Conservation (phyloP, 163 green algal genomes). For the Scenedesmus sp. region DNA sequence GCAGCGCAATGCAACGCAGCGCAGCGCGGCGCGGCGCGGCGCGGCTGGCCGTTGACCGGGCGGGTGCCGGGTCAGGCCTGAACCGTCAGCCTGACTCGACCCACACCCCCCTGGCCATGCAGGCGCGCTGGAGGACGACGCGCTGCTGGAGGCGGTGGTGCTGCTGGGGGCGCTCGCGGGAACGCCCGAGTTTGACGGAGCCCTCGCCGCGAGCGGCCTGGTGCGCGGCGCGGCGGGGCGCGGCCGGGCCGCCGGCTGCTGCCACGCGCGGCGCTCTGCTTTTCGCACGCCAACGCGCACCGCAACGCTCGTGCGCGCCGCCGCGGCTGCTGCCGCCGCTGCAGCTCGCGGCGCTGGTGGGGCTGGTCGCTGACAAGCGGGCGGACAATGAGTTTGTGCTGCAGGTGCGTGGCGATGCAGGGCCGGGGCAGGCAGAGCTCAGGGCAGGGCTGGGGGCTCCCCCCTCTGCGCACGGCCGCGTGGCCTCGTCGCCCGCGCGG, state of each 20-base stretch:
- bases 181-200: not conserved
- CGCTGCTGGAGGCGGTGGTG: constrained; percentile 33
- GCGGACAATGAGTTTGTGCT: constrained; percentile 89
- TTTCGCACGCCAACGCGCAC: too few relatives aligned
- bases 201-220: constrained; percentile 16
- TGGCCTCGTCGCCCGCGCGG: too few relatives aligned
- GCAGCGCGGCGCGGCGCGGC: too few relatives aligned
- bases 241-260: not conserved
- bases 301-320: not conserved
- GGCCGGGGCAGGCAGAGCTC: constrained; percentile 46
- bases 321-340: not conserved
- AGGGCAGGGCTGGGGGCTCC: too few relatives aligned
- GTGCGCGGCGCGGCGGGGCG: not conserved
- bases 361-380: constrained; percentile 82
- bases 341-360: constrained; percentile 58
- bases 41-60: too few relatives aligned
- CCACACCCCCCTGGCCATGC: too few relatives aligned
- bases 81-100: too few relatives aligned
- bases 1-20: too few relatives aligned
- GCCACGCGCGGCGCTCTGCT: not conserved
- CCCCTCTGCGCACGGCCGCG: too few relatives aligned
- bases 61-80: too few relatives aligned
- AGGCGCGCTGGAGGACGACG: constrained; percentile 35
- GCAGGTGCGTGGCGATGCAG: constrained; percentile 61
- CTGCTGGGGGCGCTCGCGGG: constrained; percentile 21